phyloP scores from a whole-genome alignment of 441 rosid genomes.

The Bocquillonia castaneifolia region DNA sequence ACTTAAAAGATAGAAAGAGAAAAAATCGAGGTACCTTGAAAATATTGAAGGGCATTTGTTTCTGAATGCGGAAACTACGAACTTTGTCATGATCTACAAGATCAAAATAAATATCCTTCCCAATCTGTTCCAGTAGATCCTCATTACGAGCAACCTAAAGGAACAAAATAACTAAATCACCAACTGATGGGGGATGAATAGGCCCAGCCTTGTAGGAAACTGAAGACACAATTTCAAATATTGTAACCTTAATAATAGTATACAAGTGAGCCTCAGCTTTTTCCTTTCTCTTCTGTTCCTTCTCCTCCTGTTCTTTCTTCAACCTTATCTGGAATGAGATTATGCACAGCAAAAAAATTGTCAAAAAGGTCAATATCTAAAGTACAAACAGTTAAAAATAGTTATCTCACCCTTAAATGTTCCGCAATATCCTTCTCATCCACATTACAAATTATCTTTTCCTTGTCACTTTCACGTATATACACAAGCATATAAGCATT shows the following conservation, averaged over 20 bases:
- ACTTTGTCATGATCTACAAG: slow-evolving; percentile 95
- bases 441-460: slow-evolving; percentile 81
- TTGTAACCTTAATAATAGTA: slow-evolving; percentile 72
- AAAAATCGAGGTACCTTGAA: slow-evolving; percentile 55
- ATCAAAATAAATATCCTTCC: slow-evolving; percentile 79
- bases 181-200: slow-evolving; percentile 8
- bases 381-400: neutral
- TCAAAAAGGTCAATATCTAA: neutral
- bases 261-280: slow-evolving; percentile 89
- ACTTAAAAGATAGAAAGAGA: no score
- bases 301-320: slow-evolving; percentile 91
- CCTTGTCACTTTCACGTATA: slow-evolving; percentile 89
- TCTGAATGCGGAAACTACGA: slow-evolving; percentile 75
- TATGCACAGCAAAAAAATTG: neutral
- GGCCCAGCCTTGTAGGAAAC: neutral
- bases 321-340: slow-evolving; percentile 53
- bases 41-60: slow-evolving; percentile 58
- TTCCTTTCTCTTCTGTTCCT: slow-evolving; percentile 72
- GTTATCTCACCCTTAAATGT: slow-evolving; percentile 71
- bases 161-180: slow-evolving; percentile 16
- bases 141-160: slow-evolving; percentile 76
- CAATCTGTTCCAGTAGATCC: slow-evolving; percentile 78
- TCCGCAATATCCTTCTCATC: slow-evolving; percentile 97
- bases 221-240: neutral
- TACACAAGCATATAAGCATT: slow-evolving; percentile 98